phyloP scores from a whole-genome alignment of 1,284 basidiomycete genomes.

The Cutaneotrichosporon mucoides region DNA sequence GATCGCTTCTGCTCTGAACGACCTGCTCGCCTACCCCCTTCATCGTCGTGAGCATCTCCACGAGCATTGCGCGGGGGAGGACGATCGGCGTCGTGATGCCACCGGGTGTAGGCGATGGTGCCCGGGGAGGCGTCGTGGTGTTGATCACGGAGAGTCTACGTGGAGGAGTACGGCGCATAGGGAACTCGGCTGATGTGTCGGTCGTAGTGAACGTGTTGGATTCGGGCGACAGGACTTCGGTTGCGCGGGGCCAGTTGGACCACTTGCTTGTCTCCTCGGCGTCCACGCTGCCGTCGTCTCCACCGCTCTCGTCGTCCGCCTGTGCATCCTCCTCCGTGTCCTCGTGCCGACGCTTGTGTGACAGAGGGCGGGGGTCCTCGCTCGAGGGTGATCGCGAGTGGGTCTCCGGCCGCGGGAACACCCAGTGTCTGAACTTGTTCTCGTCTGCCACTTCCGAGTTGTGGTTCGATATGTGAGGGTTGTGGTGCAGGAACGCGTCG shows the following conservation, averaged over 20 bases:
- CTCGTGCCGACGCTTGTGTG: constrained; percentile 7
- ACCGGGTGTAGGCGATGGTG: not conserved
- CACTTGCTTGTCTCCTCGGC: not conserved
- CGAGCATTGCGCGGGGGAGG: not conserved
- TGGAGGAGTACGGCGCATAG: constrained; percentile 8
- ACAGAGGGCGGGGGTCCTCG: not conserved
- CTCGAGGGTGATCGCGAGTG: not conserved
- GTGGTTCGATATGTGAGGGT: not conserved
- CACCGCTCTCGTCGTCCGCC: not conserved
- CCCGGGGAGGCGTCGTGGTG: not conserved
- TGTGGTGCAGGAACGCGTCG: not conserved
- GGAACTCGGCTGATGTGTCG: constrained; percentile 20
- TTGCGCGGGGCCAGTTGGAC: not conserved
- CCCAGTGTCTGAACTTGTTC: constrained; percentile 16
- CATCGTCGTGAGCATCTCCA: constrained; percentile 8
- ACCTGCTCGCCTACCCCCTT: constrained; percentile 13
- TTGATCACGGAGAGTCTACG: constrained; percentile 9
- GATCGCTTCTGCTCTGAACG: not conserved
- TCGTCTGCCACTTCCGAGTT: constrained; percentile 2
- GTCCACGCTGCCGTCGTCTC: not conserved
- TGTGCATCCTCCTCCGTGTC: not conserved
- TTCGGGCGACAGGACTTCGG: not conserved
- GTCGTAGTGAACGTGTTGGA: not conserved
- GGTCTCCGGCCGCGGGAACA: constrained; percentile 10
- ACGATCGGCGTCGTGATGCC: not conserved